A percentile compares a stretch with the other conserved stretches of the same genome.
phyloP scores from a whole-genome alignment of 768 basidiomycete genomes.

The Tulasnella sp. region DNA sequence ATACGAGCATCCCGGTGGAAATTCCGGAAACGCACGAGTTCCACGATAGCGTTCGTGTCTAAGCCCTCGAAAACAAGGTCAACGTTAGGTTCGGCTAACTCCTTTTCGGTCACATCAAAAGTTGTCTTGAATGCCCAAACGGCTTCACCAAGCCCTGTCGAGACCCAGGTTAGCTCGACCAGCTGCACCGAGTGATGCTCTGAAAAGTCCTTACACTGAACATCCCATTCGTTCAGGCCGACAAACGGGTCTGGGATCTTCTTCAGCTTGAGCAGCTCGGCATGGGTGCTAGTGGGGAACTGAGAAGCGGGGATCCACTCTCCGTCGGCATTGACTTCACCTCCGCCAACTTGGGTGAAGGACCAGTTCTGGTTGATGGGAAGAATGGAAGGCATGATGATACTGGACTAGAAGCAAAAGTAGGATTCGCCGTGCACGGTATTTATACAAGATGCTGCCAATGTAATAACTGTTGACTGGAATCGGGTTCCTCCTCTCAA shows the following conservation, averaged over 20 bases:
- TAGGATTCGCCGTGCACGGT: neutral
- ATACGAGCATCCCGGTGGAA: neutral
- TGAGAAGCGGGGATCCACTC: constrained; percentile 63
- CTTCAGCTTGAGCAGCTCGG: constrained; percentile 68
- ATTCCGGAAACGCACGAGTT: constrained; percentile 49
- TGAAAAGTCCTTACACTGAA: constrained; percentile 62
- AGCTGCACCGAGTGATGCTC: neutral
- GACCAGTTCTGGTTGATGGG: constrained; percentile 51
- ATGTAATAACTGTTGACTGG: neutral
- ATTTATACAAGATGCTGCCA: constrained; percentile 2
- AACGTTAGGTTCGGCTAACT: constrained; percentile 46
- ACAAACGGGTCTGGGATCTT: constrained; percentile 72
- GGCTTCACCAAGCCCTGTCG: constrained; percentile 78
- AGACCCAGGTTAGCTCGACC: neutral
- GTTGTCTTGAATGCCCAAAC: constrained; percentile 77
- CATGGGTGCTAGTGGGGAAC: constrained; percentile 84
- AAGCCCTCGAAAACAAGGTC: constrained; percentile 88
- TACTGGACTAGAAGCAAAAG: neutral
- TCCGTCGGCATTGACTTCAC: constrained; percentile 51
- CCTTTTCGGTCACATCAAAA: constrained; percentile 50
- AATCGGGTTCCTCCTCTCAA: neutral
- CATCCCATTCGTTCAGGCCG: constrained; percentile 81
- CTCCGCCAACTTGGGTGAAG: constrained; percentile 64
- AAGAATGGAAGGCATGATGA: constrained; percentile 29
- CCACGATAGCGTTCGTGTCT: constrained; percentile 79